Percentiles rank a stretch among this genome's conserved stretches.
Evolutionary conservation across 139 green algal genomes (phyloP).

Genomic region (Chlamydomonas sp.): DNA sequence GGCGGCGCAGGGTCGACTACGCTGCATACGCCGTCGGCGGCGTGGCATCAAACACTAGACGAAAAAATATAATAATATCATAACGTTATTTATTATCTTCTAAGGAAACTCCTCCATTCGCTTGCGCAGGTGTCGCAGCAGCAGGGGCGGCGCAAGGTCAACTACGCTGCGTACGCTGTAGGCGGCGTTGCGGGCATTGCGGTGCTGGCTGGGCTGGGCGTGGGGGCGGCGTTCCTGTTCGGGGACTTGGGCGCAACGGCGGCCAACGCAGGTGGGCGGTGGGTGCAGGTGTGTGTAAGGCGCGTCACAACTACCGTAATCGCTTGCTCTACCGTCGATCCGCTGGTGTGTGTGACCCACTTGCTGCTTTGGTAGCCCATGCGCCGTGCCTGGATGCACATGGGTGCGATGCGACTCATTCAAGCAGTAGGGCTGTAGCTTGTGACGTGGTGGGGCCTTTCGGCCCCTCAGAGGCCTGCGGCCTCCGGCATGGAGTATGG

Average conservation of each 20-base stretch:
- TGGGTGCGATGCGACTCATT: too few relatives aligned
- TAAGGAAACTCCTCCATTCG: not conserved
- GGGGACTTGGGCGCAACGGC: constrained; percentile 50
- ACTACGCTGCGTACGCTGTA: constrained; percentile 53
- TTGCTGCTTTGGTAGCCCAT: too few relatives aligned
- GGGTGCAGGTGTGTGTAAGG: not conserved
- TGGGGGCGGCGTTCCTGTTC: constrained; percentile 56
- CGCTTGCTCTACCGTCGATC: too few relatives aligned
- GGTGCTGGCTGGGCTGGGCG: constrained; percentile 50
- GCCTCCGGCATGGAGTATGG: too few relatives aligned
- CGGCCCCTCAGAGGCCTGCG: too few relatives aligned
- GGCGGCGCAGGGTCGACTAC: constrained; percentile 33
- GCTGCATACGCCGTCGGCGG: constrained; percentile 60
- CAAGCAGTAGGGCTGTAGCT: too few relatives aligned
- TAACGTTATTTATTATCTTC: not conserved
- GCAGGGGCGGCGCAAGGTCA: constrained; percentile 31
- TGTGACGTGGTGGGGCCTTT: too few relatives aligned
- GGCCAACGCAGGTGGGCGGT: constrained; percentile 40
- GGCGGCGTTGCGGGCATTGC: constrained; percentile 58
- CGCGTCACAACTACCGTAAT: too few relatives aligned
- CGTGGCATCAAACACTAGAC: constrained; percentile 15
- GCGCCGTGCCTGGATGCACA: too few relatives aligned
- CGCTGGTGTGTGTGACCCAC: too few relatives aligned
- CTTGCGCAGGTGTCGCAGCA: not conserved
- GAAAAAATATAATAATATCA: too few relatives aligned